Percentiles rank a stretch among this genome's conserved stretches.
Conservation (phyloP, 2,329 filamentous ascomycete genomes). For the Aspergillus sp. region DNA sequence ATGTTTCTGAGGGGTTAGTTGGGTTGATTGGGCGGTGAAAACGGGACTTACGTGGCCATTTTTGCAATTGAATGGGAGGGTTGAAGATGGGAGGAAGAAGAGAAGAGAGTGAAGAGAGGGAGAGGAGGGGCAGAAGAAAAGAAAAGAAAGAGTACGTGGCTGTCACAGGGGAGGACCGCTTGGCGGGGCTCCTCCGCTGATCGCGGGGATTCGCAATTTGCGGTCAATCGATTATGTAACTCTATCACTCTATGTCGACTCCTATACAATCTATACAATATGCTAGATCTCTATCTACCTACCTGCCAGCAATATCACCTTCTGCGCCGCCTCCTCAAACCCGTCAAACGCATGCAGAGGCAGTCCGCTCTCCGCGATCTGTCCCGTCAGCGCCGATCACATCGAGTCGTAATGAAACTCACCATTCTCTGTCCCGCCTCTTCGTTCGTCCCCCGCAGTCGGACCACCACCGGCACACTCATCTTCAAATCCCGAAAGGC, state of each 20-base stretch:
- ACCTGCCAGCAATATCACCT: conserved; percentile 59
- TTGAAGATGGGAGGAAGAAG: not conserved
- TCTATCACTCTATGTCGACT: not conserved
- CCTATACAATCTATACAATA: not conserved
- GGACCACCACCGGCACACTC: conserved; percentile 71
- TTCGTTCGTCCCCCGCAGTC: conserved; percentile 73
- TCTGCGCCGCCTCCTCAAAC: conserved; percentile 69
- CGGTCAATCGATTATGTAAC: not conserved
- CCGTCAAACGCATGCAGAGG: conserved; percentile 69
- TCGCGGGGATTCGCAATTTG: conserved; percentile 2
- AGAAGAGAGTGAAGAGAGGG: not conserved
- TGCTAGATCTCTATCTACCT: not conserved
- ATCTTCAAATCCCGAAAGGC: conserved; percentile 68
- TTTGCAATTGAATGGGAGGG: conserved; percentile 4
- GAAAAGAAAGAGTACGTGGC: conserved; percentile 4
- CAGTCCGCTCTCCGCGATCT: conserved; percentile 66
- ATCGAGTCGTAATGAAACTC: conserved; percentile 16
- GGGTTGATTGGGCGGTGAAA: conserved; percentile 3
- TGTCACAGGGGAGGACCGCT: not conserved
- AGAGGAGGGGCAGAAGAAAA: conserved; percentile 1
- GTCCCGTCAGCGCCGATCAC: conserved; percentile 12
- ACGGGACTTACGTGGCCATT: conserved; percentile 36
- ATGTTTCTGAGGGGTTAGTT: conserved; percentile 38
- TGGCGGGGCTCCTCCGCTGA: conserved; percentile 2
- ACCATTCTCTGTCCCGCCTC: conserved; percentile 64